phyloP scores from a whole-genome alignment of 768 basidiomycete genomes.

The Leccinum broughii region DNA sequence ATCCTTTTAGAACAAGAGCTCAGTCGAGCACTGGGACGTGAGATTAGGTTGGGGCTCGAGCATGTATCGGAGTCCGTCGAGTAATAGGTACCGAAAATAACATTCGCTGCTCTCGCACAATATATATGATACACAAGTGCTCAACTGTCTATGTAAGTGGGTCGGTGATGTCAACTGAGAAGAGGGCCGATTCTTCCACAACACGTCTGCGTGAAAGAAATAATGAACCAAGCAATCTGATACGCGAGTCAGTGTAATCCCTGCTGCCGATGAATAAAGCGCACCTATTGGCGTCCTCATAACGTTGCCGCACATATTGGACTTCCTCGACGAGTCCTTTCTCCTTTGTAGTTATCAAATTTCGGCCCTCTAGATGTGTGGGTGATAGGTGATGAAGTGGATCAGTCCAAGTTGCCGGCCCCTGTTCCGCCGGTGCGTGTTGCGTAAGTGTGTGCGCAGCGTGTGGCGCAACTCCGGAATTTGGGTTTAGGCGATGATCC shows the following conservation, averaged over 20 bases:
- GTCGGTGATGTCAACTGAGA: constrained; percentile 5
- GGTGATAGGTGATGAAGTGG: constrained; percentile 6
- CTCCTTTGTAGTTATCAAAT: constrained; percentile 5
- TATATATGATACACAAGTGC: constrained; percentile 4
- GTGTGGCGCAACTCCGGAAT: background rate
- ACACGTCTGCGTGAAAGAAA: constrained; percentile 59
- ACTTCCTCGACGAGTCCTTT: constrained; percentile 40
- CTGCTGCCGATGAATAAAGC: background rate
- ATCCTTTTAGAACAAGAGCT: constrained; percentile 72
- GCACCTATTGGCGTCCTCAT: constrained; percentile 69
- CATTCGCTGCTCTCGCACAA: background rate
- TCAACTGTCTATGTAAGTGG: background rate
- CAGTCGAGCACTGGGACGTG: constrained; percentile 37
- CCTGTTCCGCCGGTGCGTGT: constrained; percentile 3
- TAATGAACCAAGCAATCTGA: constrained; percentile 61
- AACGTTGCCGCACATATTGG: constrained; percentile 52
- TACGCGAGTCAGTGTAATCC: constrained; percentile 7
- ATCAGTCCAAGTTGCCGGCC: constrained; percentile 1
- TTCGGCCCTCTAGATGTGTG: constrained; percentile 2
- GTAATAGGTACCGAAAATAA: constrained; percentile 9
- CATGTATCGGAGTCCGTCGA: constrained; percentile 25
- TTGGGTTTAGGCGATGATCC: constrained; percentile 10
- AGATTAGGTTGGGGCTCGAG: constrained; percentile 35
- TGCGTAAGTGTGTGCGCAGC: background rate
- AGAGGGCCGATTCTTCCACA: constrained; percentile 17